A percentile compares a stretch with the other conserved stretches of the same genome.
phyloP scores from a whole-genome alignment of 2,329 filamentous ascomycete genomes.

The Pestalotiopsis sp. region DNA sequence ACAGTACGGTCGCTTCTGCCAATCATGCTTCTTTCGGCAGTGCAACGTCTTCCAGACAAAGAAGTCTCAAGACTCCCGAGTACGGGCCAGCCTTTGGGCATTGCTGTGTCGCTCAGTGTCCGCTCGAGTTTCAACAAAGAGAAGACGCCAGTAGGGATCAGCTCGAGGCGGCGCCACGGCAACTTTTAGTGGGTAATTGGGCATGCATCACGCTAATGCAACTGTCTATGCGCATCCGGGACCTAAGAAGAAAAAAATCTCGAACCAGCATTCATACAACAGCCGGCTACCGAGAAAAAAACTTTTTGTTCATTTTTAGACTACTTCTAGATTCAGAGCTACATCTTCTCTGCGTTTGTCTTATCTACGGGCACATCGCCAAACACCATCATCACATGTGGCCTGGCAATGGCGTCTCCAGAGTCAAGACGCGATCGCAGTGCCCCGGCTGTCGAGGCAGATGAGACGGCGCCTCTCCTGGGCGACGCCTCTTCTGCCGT shows the following conservation, averaged over 20 bases:
- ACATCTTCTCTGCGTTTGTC: background rate
- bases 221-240: background rate
- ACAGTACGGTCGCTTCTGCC: too few relatives aligned
- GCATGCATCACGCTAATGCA: background rate
- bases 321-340: background rate
- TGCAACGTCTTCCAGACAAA: too few relatives aligned
- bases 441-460: background rate
- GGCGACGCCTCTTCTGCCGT: background rate
- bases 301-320: background rate
- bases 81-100: background rate
- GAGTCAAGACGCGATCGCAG: background rate
- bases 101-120: background rate
- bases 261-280: background rate
- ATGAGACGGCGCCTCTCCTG: conserved; percentile 10
- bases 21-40: too few relatives aligned
- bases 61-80: background rate
- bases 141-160: background rate
- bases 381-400: background rate
- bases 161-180: background rate
- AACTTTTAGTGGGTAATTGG: background rate
- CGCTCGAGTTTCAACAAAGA: background rate
- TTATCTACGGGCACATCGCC: background rate
- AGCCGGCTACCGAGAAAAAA: background rate
- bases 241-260: background rate
- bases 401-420: background rate